phyloP scores from a whole-genome alignment of 371 early-diverging fungal genomes.

The Circinella umbellata region DNA sequence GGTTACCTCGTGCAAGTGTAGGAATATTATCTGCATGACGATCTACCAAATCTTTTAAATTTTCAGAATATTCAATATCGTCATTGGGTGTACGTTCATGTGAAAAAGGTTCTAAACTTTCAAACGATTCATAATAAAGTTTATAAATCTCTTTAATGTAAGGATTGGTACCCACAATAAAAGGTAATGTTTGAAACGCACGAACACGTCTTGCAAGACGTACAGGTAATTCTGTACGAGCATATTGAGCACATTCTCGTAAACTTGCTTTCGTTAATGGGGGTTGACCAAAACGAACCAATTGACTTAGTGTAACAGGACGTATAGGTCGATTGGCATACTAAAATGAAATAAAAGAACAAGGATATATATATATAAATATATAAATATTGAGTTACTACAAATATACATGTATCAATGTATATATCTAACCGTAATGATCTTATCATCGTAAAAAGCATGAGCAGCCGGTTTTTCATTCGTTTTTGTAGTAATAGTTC shows the following conservation, averaged over 20 bases:
- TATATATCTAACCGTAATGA: conserved; percentile 29
- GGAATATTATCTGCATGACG: conserved; percentile 87
- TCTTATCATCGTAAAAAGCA: conserved; percentile 54
- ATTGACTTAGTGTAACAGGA: conserved; percentile 82
- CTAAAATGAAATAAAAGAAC: conserved; percentile 4
- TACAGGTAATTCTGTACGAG: conserved; percentile 81
- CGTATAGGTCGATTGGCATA: conserved; percentile 68
- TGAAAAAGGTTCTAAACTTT: conserved; percentile 64
- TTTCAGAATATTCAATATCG: conserved; percentile 63
- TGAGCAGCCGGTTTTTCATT: conserved; percentile 26
- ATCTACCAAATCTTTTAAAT: conserved; percentile 73
- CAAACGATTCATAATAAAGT: conserved; percentile 84
- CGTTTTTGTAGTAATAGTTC: not conserved
- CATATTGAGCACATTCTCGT: conserved; percentile 66
- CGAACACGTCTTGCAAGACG: conserved; percentile 82
- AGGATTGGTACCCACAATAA: conserved; percentile 92
- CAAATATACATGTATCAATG: not conserved
- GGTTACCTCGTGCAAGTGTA: conserved; percentile 76
- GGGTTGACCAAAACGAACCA: conserved; percentile 74
- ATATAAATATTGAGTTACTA: too few species aligned
- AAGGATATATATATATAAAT: too few species aligned
- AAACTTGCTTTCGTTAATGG: conserved; percentile 45
- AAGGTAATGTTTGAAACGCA: conserved; percentile 85
- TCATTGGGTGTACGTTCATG: conserved; percentile 36
- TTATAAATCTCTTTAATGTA: conserved; percentile 80